Evolutionary conservation across 768 basidiomycete species (phyloP), one percentile per base, ranked within the genome.

Genomic region (Auriculariales sp.): DNA sequence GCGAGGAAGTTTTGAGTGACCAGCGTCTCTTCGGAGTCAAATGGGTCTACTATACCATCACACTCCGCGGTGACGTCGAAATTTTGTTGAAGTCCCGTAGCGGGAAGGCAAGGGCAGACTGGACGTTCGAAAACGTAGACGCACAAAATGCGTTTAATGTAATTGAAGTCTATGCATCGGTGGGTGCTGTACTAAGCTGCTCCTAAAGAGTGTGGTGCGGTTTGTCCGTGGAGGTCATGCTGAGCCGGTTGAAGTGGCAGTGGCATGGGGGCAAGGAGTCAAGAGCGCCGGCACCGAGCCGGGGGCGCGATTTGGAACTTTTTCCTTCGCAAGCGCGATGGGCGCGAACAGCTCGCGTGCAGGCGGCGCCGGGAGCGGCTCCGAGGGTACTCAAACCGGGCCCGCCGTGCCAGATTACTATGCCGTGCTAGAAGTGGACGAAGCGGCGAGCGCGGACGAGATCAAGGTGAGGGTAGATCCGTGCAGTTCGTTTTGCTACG

Each of bases 371-470:
- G 27, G 27, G 19, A 5, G 22, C 19, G 39, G 39, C 22, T 11
- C 19, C 35, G 35, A 17, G 6, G 7, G 15, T 19, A 25, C 9
- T 25, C 31, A 32, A 15, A 15, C 22, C 39, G 39, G 22, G 39
- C 39, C 17, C 22, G 39, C 39, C 19, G 39, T 25, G 22, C 39
- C 39, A 5, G 83, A 93, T 60, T 94, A 92, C 62, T 95, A 95
- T 61, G 68, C 82, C 48, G 71, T 94, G 14, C 69, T 95, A 3
- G 79, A 79, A 35, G 74, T 95, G 1, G 78, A 81, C 32, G 90
- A 93, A 58, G 74, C 78, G 51, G 92, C 91, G 2, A 83, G 82
- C 1, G 64, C 73, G 17, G 90, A 92, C 35, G 93, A 97, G 62
- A 94, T 97, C 66, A 92, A 83, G 74, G 92, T 79, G 35, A 52